A percentile compares a stretch with the other conserved stretches of the same genome.
Evolutionary conservation across 768 basidiomycete genomes (phyloP).

Genomic region (Cystofilobasidium ferigula): DNA sequence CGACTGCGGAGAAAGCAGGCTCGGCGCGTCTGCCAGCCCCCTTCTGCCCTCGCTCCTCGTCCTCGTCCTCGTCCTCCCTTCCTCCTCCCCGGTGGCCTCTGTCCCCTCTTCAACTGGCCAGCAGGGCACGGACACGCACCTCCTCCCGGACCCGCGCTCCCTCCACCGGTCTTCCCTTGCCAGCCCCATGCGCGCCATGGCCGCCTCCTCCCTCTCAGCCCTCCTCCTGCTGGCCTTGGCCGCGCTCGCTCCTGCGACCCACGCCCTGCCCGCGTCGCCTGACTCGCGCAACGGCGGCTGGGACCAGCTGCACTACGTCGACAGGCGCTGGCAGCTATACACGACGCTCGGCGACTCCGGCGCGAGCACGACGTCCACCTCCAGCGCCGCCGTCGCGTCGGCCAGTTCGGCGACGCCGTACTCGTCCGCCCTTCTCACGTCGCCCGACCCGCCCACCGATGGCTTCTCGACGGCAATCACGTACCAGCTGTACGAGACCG

Average conservation of each 20-base stretch:
- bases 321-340: conserved; percentile 16
- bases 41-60: no score
- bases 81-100: no score
- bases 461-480: not conserved
- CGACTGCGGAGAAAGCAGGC: no score
- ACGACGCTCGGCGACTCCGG: conserved; percentile 12
- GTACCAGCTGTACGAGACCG: conserved; percentile 3
- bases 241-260: not conserved
- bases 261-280: not conserved
- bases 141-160: not conserved
- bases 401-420: not conserved
- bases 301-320: not conserved
- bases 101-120: no score
- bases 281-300: conserved; percentile 1
- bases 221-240: not conserved
- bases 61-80: no score
- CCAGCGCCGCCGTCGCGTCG: not conserved
- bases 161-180: not conserved
- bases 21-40: no score
- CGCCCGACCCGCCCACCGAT: not conserved
- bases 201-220: not conserved
- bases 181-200: not conserved
- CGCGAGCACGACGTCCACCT: not conserved
- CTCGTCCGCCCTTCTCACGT: not conserved
- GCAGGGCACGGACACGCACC: no score